Percentiles rank a stretch among this genome's conserved stretches.
phyloP scores from a whole-genome alignment of 1,139 yeast species.

The Kodamaea alishanica region DNA sequence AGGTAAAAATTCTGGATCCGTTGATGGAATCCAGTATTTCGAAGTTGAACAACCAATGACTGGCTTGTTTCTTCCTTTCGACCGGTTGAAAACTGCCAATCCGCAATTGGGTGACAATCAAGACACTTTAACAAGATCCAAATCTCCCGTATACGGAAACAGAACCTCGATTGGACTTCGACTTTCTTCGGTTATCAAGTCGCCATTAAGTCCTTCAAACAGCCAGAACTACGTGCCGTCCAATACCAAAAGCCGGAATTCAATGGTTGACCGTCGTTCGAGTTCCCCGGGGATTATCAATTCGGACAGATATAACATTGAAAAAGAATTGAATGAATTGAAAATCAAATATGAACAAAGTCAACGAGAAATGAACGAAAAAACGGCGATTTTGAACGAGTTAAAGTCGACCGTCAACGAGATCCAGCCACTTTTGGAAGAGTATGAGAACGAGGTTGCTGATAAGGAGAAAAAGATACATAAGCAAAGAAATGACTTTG shows the following conservation, averaged over 20 bases:
- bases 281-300: neutral
- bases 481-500: slow-evolving; percentile 45
- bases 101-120: slow-evolving; percentile 17
- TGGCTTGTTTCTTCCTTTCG: slow-evolving; percentile 73
- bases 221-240: slow-evolving; percentile 4
- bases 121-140: neutral
- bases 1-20: slow-evolving; percentile 46
- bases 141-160: slow-evolving; percentile 3
- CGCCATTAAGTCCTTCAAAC: slow-evolving; percentile 11
- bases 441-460: slow-evolving; percentile 39
- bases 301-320: slow-evolving; percentile 6
- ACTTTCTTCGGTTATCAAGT: slow-evolving; percentile 11
- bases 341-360: slow-evolving; percentile 20
- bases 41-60: slow-evolving; percentile 56
- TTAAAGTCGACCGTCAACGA: slow-evolving; percentile 43
- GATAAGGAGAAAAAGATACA: slow-evolving; percentile 44
- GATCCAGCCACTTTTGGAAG: slow-evolving; percentile 44
- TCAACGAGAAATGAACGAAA: slow-evolving; percentile 32
- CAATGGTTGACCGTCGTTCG: slow-evolving; percentile 3
- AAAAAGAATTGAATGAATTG: slow-evolving; percentile 14
- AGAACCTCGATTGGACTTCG: slow-evolving; percentile 11
- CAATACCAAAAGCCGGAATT: slow-evolving; percentile 1
- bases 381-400: slow-evolving; percentile 37
- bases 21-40: slow-evolving; percentile 43
- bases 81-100: slow-evolving; percentile 49